Evolutionary conservation across 805 yeast species (phyloP).

Genomic region (Cyberlindnera japonica): DNA sequence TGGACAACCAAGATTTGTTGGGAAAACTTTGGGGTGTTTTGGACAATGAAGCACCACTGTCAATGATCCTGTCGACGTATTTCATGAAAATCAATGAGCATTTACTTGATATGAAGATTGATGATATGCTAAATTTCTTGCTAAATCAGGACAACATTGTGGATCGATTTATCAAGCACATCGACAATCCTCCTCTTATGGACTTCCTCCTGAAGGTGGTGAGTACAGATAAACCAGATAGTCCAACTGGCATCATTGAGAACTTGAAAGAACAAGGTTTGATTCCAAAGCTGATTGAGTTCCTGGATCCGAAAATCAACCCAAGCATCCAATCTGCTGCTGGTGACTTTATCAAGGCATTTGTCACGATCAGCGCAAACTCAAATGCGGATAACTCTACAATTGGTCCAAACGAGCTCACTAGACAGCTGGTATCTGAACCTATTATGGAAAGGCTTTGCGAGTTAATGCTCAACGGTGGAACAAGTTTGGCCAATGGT

Average conservation of each 20-base stretch:
- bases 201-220: slow-evolving; percentile 86
- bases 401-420: slow-evolving; percentile 92
- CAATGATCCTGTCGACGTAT: slow-evolving; percentile 77
- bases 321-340: slow-evolving; percentile 87
- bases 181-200: slow-evolving; percentile 92
- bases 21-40: slow-evolving; percentile 76
- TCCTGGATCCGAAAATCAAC: slow-evolving; percentile 62
- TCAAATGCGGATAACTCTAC: slow-evolving; percentile 85
- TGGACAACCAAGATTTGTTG: slow-evolving; percentile 66
- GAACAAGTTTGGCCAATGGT: slow-evolving; percentile 87
- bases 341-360: slow-evolving; percentile 91
- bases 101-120: slow-evolving; percentile 82
- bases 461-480: slow-evolving; percentile 72
- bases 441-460: slow-evolving; percentile 64
- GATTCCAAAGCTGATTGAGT: slow-evolving; percentile 67
- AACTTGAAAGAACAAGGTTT: slow-evolving; percentile 67
- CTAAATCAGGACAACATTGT: slow-evolving; percentile 67
- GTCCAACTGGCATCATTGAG: slow-evolving; percentile 83
- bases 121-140: slow-evolving; percentile 69
- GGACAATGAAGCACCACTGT: slow-evolving; percentile 61
- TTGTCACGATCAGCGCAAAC: slow-evolving; percentile 90
- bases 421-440: slow-evolving; percentile 83
- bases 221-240: slow-evolving; percentile 88
- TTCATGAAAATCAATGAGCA: slow-evolving; percentile 92
- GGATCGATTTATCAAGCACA: slow-evolving; percentile 74